phyloP scores from a whole-genome alignment of 805 yeast species.

The Candida anglica region DNA sequence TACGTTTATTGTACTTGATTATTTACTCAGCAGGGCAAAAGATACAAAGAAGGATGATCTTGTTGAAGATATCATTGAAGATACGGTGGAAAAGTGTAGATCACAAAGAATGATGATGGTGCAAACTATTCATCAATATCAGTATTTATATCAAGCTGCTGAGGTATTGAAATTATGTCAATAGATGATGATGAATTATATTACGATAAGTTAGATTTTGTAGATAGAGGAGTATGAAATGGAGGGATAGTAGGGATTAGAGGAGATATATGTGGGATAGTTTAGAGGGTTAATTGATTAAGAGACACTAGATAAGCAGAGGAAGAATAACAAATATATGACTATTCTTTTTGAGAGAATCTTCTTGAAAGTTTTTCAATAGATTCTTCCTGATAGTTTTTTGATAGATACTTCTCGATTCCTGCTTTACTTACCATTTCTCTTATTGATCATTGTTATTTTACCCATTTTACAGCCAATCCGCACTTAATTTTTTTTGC shows the following conservation, averaged over 20 bases:
- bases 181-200: background rate
- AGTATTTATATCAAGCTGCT: constrained; percentile 30
- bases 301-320: background rate
- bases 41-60: constrained; percentile 16
- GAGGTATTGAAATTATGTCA: background rate
- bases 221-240: background rate
- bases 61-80: constrained; percentile 21
- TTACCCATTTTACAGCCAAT: too few species aligned
- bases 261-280: too few species aligned
- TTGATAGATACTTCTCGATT: too few species aligned
- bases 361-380: too few species aligned
- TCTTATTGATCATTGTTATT: too few species aligned
- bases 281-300: too few species aligned
- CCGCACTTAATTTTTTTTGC: too few species aligned
- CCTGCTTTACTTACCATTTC: too few species aligned
- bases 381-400: too few species aligned
- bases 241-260: too few species aligned
- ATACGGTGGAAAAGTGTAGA: constrained; percentile 24
- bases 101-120: constrained; percentile 41
- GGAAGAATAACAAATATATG: too few species aligned
- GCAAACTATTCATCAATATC: constrained; percentile 35
- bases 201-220: background rate
- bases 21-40: constrained; percentile 16
- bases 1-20: constrained; percentile 34
- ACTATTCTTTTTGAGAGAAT: background rate